Base-by-base conservation (phyloP, 2,329 filamentous ascomycete species). In the Colletotrichum tropicale region DNA sequence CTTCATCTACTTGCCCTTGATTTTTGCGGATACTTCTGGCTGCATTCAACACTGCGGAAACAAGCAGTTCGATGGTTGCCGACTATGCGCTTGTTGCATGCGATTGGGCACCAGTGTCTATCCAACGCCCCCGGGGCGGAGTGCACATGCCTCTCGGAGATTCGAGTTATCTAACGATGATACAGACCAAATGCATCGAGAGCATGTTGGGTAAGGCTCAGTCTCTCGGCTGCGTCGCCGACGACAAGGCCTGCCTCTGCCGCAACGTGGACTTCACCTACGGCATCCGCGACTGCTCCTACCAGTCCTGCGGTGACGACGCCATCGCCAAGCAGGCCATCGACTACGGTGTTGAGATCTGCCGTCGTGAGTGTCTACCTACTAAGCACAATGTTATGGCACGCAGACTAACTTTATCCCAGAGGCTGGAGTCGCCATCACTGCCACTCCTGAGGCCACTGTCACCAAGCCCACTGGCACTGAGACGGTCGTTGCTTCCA, bases 211-310 rank as follows among this genome's bases (percentile, higher is more conserved):
- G 80, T 64, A 78, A 88, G 58, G 79, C 81, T 64, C 77, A 79
- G n/a, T 81, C 86, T 68, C 86, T 91, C 43, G 86, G 86, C 75
- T 92, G 90, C 83, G 62, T 55, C 5, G 75, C 79, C 70, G 80
- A 80, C 55, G 87, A 89, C 76, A 43, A 84, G 56, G 78, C 79
- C 65, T 90, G 89, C 82, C 84, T 90, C 16, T 91, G 89, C 85
- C 79, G 80, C 73, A 87, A 88, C 77, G 55, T 77, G 60, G 79
- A 89, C 84, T 90, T 89, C 82, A 79, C 83, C 73, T 89, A 86
- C 77, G 89, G 89, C 68, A 81, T 90, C 75, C 87, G 85, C 74
- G 89, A 91, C 84, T 91, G 89, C 83, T 86, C 88, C 21, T 77
- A 79, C 77, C 82, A 87, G 81, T 82, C 84, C 60, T 90, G 88